Conservation (phyloP, 2,329 filamentous ascomycete species). For the Stagonosporopsis cucurbitacearum region DNA sequence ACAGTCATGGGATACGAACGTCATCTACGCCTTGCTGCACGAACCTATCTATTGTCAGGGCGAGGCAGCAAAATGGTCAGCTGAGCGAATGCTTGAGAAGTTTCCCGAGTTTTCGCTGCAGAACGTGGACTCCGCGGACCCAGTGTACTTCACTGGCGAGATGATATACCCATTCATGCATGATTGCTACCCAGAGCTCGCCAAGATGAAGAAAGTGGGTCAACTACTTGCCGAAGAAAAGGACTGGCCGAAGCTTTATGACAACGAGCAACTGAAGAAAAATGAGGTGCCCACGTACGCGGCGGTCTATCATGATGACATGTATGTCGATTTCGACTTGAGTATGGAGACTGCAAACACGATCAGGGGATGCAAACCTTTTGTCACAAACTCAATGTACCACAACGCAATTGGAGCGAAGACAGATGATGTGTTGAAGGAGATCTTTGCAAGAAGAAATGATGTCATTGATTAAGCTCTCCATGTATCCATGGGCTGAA, state of each 20-base stretch:
- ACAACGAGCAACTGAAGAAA: conserved; percentile 71
- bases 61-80: conserved; percentile 74
- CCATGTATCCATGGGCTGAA: too few species aligned
- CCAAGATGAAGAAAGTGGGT: conserved; percentile 70
- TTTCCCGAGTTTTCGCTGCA: conserved; percentile 54
- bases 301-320: conserved; percentile 82
- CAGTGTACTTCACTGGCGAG: conserved; percentile 85
- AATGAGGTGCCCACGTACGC: conserved; percentile 89
- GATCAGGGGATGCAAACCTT: conserved; percentile 79
- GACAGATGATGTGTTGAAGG: conserved; percentile 76
- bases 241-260: conserved; percentile 79
- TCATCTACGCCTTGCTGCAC: conserved; percentile 86
- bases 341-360: conserved; percentile 75
- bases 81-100: conserved; percentile 65
- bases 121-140: conserved; percentile 52
- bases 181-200: conserved; percentile 77
- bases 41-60: conserved; percentile 86
- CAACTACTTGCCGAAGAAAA: conserved; percentile 70
- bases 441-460: conserved; percentile 79
- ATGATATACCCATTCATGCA: conserved; percentile 92
- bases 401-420: conserved; percentile 80
- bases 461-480: conserved; percentile 55
- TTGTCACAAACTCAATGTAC: conserved; percentile 85
- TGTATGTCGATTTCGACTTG: conserved; percentile 85
- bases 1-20: conserved; percentile 73